A percentile compares a stretch with the other conserved stretches of the same genome.
These are phyloP conservation scores for Chlorella sp. DNA, from an alignment of 139 green algal genomes.

Conservation along the genomic window DNA sequence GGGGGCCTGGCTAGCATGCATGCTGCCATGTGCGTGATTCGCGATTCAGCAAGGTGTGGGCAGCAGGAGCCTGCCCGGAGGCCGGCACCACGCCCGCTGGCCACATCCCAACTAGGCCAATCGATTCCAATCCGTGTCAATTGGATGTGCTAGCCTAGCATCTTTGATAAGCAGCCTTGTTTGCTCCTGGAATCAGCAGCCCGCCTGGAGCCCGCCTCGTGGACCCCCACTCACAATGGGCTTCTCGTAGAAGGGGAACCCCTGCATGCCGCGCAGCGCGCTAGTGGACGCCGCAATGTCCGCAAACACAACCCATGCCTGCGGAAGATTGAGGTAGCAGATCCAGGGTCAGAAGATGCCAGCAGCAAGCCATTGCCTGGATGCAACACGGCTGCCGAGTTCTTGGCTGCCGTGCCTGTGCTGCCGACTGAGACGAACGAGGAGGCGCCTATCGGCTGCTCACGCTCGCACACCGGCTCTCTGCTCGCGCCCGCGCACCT, in stretches of 20 bases:
- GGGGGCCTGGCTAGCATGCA: no score
- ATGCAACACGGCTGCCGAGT: neutral
- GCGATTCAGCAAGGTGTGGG: no score
- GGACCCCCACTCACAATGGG: conserved; percentile 66
- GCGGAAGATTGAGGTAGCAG: neutral
- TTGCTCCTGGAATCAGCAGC: neutral
- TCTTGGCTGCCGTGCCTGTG: no score
- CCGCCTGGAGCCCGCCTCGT: neutral
- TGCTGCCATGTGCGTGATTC: no score
- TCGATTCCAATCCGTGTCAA: no score
- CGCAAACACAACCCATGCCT: conserved; percentile 97
- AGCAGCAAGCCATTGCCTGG: neutral
- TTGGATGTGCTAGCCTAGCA: no score
- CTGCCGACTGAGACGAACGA: neutral
- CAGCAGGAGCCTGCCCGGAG: no score
- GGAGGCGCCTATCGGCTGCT: neutral
- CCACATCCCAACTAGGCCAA: no score
- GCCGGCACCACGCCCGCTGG: neutral
- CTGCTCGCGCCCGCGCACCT: neutral
- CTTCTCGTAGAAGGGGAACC: conserved; percentile 99
- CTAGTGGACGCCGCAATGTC: conserved; percentile 87
- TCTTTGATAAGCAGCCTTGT: no score
- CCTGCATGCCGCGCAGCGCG: conserved; percentile 93
- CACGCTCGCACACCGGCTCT: neutral
- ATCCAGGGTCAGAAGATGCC: neutral